These are phyloP conservation scores for Gyrodon lividus DNA, from an alignment of 768 basidiomycete genomes.

Conservation along the genomic window DNA sequence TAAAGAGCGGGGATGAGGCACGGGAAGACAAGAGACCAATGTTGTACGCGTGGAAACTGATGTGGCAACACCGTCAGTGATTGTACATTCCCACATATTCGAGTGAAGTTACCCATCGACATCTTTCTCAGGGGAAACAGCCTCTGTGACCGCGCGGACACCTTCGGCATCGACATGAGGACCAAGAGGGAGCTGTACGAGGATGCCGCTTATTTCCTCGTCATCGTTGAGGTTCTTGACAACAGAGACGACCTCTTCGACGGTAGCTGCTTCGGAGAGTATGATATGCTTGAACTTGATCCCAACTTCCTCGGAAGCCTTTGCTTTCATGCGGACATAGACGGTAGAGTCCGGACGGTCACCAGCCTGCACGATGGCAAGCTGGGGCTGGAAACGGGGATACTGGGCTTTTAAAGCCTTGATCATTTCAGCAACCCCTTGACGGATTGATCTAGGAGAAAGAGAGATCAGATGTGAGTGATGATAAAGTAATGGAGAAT, in stretches of 20 bases:
- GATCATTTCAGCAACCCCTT: conserved; percentile 71
- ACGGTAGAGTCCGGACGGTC: conserved; percentile 85
- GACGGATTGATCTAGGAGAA: conserved; percentile 68
- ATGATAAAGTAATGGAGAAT: background rate
- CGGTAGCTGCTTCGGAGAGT: conserved; percentile 63
- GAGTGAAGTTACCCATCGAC: conserved; percentile 78
- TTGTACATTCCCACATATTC: conserved; percentile 9
- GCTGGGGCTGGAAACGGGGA: conserved; percentile 88
- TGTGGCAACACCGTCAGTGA: background rate
- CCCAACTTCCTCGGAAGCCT: conserved; percentile 92
- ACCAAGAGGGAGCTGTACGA: conserved; percentile 94
- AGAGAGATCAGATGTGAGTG: conserved; percentile 13
- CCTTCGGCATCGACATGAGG: conserved; percentile 77
- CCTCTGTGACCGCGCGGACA: conserved; percentile 91
- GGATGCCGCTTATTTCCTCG: conserved; percentile 77
- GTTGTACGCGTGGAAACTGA: conserved; percentile 96
- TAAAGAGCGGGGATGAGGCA: conserved; percentile 84
- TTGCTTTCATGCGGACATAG: conserved; percentile 97
- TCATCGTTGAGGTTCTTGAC: conserved; percentile 86
- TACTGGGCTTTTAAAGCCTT: conserved; percentile 56
- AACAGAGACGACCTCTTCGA: conserved; percentile 71
- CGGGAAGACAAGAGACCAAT: conserved; percentile 93
- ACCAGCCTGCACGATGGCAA: conserved; percentile 94
- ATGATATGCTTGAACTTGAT: conserved; percentile 82
- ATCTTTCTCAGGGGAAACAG: conserved; percentile 91